A percentile compares a stretch with the other conserved stretches of the same genome.
These are phyloP conservation scores for Lepiota brunneoincarnata DNA, from an alignment of 768 basidiomycete genomes.

Conservation along the genomic window DNA sequence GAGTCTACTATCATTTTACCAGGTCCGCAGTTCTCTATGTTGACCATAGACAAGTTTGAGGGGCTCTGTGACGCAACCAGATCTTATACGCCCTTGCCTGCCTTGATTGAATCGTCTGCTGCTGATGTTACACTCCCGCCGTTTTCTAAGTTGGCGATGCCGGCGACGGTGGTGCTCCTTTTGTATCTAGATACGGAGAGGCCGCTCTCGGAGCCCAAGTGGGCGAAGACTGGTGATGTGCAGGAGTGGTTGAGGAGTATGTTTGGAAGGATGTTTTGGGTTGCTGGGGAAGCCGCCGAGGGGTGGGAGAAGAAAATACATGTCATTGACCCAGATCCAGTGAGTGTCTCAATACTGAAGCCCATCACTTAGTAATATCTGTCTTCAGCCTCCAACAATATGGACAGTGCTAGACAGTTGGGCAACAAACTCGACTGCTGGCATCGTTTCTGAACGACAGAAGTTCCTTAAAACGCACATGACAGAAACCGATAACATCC, in stretches of 20 bases:
- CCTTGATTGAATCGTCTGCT: conserved; percentile 33
- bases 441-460: conserved; percentile 71
- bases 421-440: conserved; percentile 82
- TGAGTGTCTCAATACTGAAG: conserved; percentile 37
- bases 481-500: conserved; percentile 79
- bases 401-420: conserved; percentile 89
- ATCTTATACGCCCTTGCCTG: conserved; percentile 62
- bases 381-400: conserved; percentile 80
- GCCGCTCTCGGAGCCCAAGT: conserved; percentile 93
- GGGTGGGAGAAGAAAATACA: conserved; percentile 95
- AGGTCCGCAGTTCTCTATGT: conserved; percentile 1
- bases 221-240: conserved; percentile 93
- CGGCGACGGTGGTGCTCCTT: conserved; percentile 58
- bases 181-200: conserved; percentile 84
- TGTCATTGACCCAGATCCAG: conserved; percentile 93
- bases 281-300: conserved; percentile 76
- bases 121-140: conserved; percentile 70
- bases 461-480: conserved; percentile 89
- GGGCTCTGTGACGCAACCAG: conserved; percentile 68
- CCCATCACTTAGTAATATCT: neutral
- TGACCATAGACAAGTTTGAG: conserved; percentile 55
- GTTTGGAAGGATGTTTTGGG: conserved; percentile 88
- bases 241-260: conserved; percentile 92
- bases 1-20: conserved; percentile 24
- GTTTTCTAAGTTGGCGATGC: conserved; percentile 53